Conservation (phyloP, 306 rosid genomes). For the Quercus mongolica region DNA sequence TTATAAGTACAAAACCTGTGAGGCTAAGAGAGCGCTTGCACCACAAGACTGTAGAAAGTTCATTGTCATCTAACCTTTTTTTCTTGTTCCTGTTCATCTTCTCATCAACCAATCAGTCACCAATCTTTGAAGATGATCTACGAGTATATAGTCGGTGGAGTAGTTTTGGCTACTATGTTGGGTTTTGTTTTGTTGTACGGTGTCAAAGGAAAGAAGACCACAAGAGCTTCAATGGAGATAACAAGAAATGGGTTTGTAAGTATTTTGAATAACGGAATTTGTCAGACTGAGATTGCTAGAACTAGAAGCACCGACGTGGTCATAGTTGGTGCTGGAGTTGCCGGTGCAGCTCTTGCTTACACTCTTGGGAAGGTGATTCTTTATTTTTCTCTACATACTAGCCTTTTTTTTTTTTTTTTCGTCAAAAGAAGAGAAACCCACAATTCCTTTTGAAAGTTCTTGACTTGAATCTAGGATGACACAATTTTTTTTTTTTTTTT, state of each 20-base stretch:
- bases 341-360: slow-evolving; percentile 91
- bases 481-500: neutral
- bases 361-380: slow-evolving; percentile 73
- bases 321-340: slow-evolving; percentile 91
- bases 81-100: neutral
- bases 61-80: neutral
- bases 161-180: slow-evolving; percentile 41
- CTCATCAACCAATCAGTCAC: neutral
- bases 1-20: neutral
- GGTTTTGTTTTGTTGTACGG: slow-evolving; percentile 32
- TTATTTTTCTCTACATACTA: neutral
- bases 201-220: slow-evolving; percentile 30
- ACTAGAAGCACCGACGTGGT: slow-evolving; percentile 36
- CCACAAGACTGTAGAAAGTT: neutral
- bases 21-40: neutral
- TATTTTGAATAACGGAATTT: slow-evolving; percentile 22
- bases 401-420: neutral
- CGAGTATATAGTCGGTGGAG: slow-evolving; percentile 36
- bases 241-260: slow-evolving; percentile 7
- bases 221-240: slow-evolving; percentile 7
- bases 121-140: slow-evolving; percentile 39
- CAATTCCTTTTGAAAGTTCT: neutral
- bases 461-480: neutral
- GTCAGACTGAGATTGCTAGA: slow-evolving; percentile 1
- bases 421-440: no score